A percentile compares a stretch with the other conserved stretches of the same genome.
Conservation (phyloP, 257 asterid genomes). For the Buddleja alternifolia region DNA sequence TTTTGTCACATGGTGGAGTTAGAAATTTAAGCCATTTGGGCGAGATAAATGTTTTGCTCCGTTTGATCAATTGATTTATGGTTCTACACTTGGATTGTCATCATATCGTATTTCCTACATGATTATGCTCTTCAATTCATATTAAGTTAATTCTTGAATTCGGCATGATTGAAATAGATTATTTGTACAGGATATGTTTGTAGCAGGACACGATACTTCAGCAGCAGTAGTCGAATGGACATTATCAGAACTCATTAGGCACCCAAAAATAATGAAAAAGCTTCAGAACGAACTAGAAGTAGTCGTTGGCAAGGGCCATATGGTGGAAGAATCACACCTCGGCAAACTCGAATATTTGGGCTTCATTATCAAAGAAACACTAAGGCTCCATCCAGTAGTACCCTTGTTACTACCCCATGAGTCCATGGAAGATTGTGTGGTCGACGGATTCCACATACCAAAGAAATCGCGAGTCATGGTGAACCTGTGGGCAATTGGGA, state of each 20-base stretch:
- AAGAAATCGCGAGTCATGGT: conserved; percentile 26
- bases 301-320: conserved; percentile 28
- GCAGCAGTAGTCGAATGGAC: conserved; percentile 43
- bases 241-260: conserved; percentile 45
- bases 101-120: too few species aligned
- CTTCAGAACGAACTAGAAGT: conserved; percentile 36
- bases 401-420: conserved; percentile 43
- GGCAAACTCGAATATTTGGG: conserved; percentile 35
- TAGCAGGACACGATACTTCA: conserved; percentile 47
- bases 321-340: conserved; percentile 42
- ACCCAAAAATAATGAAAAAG: conserved; percentile 39
- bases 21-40: too few species aligned
- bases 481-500: conserved; percentile 38
- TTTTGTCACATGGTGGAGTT: too few species aligned
- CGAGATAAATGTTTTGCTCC: too few species aligned
- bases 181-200: conserved; percentile 37
- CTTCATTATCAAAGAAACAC: conserved; percentile 37
- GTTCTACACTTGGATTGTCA: too few species aligned
- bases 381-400: conserved; percentile 38
- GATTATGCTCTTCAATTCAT: too few species aligned
- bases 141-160: too few species aligned
- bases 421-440: conserved; percentile 35
- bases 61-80: too few species aligned
- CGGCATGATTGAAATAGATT: too few species aligned
- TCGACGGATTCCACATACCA: conserved; percentile 35